Evolutionary conservation across 192 early-diverging fungal species (phyloP), one percentile per base, ranked within the genome.

Genomic region (Backusella luteola): DNA sequence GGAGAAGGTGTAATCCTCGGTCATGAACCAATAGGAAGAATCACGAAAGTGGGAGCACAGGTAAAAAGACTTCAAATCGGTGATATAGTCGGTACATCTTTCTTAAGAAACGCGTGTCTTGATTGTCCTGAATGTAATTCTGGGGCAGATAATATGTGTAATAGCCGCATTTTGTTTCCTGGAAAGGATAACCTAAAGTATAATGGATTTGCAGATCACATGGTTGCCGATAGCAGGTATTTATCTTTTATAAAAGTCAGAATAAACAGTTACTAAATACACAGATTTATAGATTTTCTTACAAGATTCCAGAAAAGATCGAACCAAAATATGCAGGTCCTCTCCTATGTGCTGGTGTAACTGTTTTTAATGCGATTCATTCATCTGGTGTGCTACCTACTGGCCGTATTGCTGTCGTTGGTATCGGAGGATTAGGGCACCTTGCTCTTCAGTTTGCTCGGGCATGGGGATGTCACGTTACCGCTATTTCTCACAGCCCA

Each of bases 291-390:
- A 84, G 85, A 53, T 94, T 89, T 71, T 87, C 84, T n/a, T 94
- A 89, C 89, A 89, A 87, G 84, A 87, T 90, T 46, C 89, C 90
- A 5, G 83, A 69, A 1, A 66, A 23, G 6, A 84, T 90, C 21
- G 85, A 84, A 12, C 84, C 88, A 0, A 77, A 83, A 5, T 86
- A 89, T 63, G 92, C 91, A 0, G 92, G 89, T 2, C 91, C 94
- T 2, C 79, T 97, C 52, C 86, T 96, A 77, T 96, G 95, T 79
- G 94, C 94, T 15, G 95, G 94, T 8, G 85, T 89, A 34, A 92
- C 95, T 26, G 90, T 94, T 2, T 96, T 90, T 77, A 83, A 85
- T 1, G 90, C 94, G 2, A 81, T 97, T 56, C 84, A 88, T 56
- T 86, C 87, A 34, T 84, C 89, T 56, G 82, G 85, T 34, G 79